Evolutionary conservation across 805 yeast genomes (phyloP).

Genomic region (Grigorovia humatica): DNA sequence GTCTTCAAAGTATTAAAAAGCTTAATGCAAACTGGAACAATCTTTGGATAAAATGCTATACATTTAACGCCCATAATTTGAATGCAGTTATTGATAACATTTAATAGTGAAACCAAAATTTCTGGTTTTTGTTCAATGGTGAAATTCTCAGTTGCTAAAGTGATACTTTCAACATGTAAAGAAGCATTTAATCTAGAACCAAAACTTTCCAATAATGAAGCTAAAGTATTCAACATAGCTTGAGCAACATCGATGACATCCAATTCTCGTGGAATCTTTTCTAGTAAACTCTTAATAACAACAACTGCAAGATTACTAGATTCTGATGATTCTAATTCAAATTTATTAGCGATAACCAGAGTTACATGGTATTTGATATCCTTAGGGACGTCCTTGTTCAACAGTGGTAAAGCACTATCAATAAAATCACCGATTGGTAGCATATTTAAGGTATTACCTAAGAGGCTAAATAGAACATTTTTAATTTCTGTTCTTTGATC

Average conservation of each 20-base stretch:
- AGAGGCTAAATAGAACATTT: constrained; percentile 40
- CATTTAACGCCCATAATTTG: constrained; percentile 74
- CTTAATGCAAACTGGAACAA: constrained; percentile 62
- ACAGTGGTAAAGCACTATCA: constrained; percentile 42
- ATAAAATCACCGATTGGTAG: constrained; percentile 71
- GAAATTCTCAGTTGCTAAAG: constrained; percentile 41
- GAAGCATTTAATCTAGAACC: constrained; percentile 40
- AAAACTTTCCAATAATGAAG: constrained; percentile 53
- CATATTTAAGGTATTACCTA: constrained; percentile 54
- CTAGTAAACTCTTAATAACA: constrained; percentile 43
- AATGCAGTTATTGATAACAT: constrained; percentile 59
- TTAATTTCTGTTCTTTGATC: constrained; percentile 27
- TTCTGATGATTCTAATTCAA: constrained; percentile 53
- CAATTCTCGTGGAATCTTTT: constrained; percentile 22
- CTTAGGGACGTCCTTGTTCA: constrained; percentile 24
- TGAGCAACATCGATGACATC: constrained; percentile 44
- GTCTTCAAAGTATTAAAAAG: constrained; percentile 37
- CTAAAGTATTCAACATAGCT: constrained; percentile 57
- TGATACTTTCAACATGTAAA: constrained; percentile 40
- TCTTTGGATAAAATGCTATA: constrained; percentile 75
- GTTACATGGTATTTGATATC: constrained; percentile 54
- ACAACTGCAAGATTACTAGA: constrained; percentile 41
- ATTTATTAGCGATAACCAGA: constrained; percentile 52
- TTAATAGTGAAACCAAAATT: constrained; percentile 60
- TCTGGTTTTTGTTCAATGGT: constrained; percentile 42